Conservation (phyloP, 2,329 filamentous ascomycete genomes). For the Colletotrichum sp. region DNA sequence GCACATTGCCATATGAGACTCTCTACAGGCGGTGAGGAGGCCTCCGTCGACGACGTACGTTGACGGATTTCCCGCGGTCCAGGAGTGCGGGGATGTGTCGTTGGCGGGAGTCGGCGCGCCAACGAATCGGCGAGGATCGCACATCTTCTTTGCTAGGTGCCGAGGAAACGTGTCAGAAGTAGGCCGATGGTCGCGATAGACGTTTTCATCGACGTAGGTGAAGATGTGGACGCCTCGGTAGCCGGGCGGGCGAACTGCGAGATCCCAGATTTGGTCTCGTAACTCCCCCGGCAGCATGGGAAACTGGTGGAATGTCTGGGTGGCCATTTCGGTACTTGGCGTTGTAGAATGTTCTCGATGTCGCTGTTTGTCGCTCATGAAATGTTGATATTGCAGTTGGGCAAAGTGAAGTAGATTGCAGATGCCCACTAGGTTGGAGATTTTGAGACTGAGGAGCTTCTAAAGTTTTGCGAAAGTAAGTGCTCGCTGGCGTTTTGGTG, state of each 20-base stretch:
- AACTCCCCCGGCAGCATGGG: not conserved
- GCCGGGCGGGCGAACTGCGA: not conserved
- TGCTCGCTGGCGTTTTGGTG: not conserved
- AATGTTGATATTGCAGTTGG: not conserved
- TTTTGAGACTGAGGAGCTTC: not conserved
- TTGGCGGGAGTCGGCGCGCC: not conserved
- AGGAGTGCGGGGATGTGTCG: not conserved
- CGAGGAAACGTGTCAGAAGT: not conserved
- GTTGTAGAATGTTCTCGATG: not conserved
- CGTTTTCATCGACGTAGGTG: not conserved
- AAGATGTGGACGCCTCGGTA: not conserved
- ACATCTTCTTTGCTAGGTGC: not conserved
- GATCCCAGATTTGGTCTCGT: not conserved
- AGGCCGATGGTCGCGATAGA: rapidly evolving
- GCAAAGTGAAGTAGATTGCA: not conserved
- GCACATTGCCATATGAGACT: not conserved
- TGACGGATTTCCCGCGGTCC: not conserved
- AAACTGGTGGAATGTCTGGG: not conserved
- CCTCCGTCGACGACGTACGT: not conserved
- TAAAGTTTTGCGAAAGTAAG: not conserved
- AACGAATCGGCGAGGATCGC: not conserved
- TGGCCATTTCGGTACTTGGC: not conserved
- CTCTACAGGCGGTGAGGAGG: not conserved
- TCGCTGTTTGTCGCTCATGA: not conserved
- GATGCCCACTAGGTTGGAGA: not conserved